phyloP scores from a whole-genome alignment of 2,329 filamentous ascomycete species.

The Volutella citrinella region DNA sequence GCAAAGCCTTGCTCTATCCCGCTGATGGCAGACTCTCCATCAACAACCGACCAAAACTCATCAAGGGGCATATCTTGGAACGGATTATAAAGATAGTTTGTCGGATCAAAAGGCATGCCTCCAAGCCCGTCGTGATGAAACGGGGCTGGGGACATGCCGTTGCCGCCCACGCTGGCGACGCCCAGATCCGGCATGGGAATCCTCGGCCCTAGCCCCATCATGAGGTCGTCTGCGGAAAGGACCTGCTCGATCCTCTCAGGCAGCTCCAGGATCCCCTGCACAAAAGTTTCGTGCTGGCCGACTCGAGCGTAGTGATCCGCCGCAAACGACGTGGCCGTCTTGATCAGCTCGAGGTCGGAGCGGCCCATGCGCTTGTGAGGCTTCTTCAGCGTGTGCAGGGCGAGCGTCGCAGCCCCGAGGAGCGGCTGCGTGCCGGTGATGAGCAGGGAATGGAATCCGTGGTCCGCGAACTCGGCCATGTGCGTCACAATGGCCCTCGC shows the following conservation, averaged over 20 bases:
- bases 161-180: neutral
- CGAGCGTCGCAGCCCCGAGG: slow-evolving; percentile 15
- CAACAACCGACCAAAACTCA: slow-evolving; percentile 24
- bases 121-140: slow-evolving; percentile 3
- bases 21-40: slow-evolving; percentile 15
- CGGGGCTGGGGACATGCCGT: slow-evolving; percentile 7
- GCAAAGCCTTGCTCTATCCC: slow-evolving; percentile 9
- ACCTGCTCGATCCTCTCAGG: slow-evolving; percentile 16
- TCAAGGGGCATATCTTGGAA: slow-evolving; percentile 22
- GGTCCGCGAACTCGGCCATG: slow-evolving; percentile 17
- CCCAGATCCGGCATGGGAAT: slow-evolving; percentile 4
- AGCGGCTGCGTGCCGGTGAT: slow-evolving; percentile 16
- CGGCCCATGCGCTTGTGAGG: slow-evolving; percentile 21
- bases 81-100: slow-evolving; percentile 18
- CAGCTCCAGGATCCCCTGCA: slow-evolving; percentile 12
- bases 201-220: slow-evolving; percentile 8
- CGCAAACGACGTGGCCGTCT: slow-evolving; percentile 12
- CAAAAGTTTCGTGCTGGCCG: slow-evolving; percentile 15
- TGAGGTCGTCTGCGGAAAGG: slow-evolving; percentile 6
- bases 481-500: slow-evolving; percentile 18
- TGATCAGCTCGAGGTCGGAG: slow-evolving; percentile 18
- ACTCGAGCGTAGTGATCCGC: slow-evolving; percentile 13
- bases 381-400: slow-evolving; percentile 19
- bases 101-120: slow-evolving; percentile 10
- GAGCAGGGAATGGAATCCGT: slow-evolving; percentile 10